Percentiles rank a stretch among this genome's conserved stretches.
These are phyloP conservation scores for Hypoxylon sp. DNA, from an alignment of 2,329 filamentous ascomycete genomes.

Conservation along the genomic window DNA sequence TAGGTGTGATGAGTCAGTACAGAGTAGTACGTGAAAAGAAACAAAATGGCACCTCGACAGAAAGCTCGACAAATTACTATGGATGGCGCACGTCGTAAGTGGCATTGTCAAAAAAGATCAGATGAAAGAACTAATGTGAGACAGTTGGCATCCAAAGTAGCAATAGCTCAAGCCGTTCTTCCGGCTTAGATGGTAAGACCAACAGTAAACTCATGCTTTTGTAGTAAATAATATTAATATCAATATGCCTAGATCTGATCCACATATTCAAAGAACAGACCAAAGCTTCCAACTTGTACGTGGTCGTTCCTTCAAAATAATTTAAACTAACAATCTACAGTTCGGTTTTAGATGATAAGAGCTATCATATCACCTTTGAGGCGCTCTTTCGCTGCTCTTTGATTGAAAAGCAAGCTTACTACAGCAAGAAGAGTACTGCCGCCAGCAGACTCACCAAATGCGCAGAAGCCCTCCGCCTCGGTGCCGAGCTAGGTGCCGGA, in stretches of 20 bases:
- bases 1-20: conserved; percentile 3
- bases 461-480: conserved; percentile 76
- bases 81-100: conserved; percentile 46
- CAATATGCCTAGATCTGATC: conserved; percentile 43
- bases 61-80: conserved; percentile 45
- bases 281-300: conserved; percentile 46
- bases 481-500: conserved; percentile 75
- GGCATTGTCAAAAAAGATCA: background rate
- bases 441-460: conserved; percentile 73
- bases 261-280: conserved; percentile 49
- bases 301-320: background rate
- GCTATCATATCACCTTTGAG: conserved; percentile 86
- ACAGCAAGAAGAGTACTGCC: conserved; percentile 61
- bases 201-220: background rate
- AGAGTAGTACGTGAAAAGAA: conserved; percentile 12
- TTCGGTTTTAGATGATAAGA: conserved; percentile 72
- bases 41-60: conserved; percentile 46
- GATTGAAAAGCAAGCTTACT: conserved; percentile 74
- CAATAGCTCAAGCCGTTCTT: conserved; percentile 43
- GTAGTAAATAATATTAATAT: conserved; percentile 4
- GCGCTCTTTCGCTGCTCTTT: conserved; percentile 77
- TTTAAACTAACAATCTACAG: conserved; percentile 33
- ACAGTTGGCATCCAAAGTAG: conserved; percentile 46
- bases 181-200: conserved; percentile 46
- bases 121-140: conserved; percentile 33